Conservation (phyloP, 148 eudicot genomes). For the Vaccinium darrowii region DNA sequence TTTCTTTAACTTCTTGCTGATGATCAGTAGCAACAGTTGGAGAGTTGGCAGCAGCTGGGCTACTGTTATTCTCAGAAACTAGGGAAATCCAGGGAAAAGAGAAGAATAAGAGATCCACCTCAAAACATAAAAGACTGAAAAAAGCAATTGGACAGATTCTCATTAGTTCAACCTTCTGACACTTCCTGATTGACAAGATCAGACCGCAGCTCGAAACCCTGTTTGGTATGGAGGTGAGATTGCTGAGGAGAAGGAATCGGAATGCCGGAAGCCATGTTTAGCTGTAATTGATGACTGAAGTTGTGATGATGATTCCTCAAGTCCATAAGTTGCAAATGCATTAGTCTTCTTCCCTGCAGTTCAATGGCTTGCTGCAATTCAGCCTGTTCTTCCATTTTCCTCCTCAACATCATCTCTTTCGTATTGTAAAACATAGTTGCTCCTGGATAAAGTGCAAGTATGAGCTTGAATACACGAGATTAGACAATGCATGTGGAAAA, state of each 20-base stretch:
- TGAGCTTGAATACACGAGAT: not conserved
- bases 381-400: constrained; percentile 73
- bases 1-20: constrained; percentile 33
- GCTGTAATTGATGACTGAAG: constrained; percentile 33
- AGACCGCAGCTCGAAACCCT: constrained; percentile 20
- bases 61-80: constrained; percentile 36
- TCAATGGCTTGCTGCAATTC: constrained; percentile 85
- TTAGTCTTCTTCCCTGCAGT: constrained; percentile 66
- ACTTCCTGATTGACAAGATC: constrained; percentile 35
- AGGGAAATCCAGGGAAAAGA: not conserved
- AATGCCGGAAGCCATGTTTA: constrained; percentile 25
- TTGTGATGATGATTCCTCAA: constrained; percentile 44
- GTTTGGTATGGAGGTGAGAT: constrained; percentile 25
- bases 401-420: constrained; percentile 66
- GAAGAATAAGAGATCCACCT: not conserved
- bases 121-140: not conserved
- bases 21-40: constrained; percentile 30
- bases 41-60: constrained; percentile 20
- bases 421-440: constrained; percentile 59
- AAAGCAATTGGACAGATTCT: not conserved
- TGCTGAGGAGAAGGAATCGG: constrained; percentile 31
- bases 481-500: not conserved
- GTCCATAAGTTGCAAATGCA: constrained; percentile 76
- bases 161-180: constrained; percentile 42
- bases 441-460: constrained; percentile 35